Evolutionary conservation across 495 filamentous ascomycete species (phyloP), one percentile per base, ranked within the genome.

Genomic region (Xylaria bambusicola): DNA sequence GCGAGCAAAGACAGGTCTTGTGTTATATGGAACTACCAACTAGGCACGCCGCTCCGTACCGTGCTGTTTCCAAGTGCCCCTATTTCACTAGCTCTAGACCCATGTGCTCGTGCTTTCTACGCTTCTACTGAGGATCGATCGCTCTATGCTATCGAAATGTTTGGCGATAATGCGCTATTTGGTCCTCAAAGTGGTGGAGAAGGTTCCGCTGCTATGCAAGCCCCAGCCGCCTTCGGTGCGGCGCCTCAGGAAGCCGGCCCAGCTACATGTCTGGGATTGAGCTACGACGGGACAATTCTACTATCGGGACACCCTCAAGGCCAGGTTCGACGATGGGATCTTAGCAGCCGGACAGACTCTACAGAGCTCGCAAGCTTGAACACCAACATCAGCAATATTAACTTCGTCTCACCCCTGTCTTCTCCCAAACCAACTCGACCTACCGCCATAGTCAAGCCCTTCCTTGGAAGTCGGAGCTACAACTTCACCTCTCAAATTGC

Each of bases 11-110:
- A 96, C 69, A 88, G 87, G 63, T 92, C 86, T 1, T 88, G 87
- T 60, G 86, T 94, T 61, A 82, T 90, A 54, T 98, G 94, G 94
- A 90, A 97, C 69, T 94, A 93, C 67, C 83, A 86, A 26, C 89
- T 82, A 1, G 92, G 92, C 35, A 79, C 79, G 27, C 78, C 84
- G 21, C 71, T 97, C 56, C 86, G 92, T 60, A 96, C 91, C 17
- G 86, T 90, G 62, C 79, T 98, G 18, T 82, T 97, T 47, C 82
- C 88, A 1, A 79, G 77, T n/a, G 79, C 81, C 21, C 89, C 93
- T 17, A 76, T 85, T 24, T 92, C 86, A 61, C 66, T 96, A 24
- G 79, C 83, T 8, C 73, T 98, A 4, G 94, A 98, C 69, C 89
- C 93, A 1, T 88, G 86, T 45, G 88, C 94, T 53, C 83, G 94